Percentiles rank a stretch among this genome's conserved stretches.
Conservation (phyloP, 768 basidiomycete species). For the Gautieria morchelliformis region DNA sequence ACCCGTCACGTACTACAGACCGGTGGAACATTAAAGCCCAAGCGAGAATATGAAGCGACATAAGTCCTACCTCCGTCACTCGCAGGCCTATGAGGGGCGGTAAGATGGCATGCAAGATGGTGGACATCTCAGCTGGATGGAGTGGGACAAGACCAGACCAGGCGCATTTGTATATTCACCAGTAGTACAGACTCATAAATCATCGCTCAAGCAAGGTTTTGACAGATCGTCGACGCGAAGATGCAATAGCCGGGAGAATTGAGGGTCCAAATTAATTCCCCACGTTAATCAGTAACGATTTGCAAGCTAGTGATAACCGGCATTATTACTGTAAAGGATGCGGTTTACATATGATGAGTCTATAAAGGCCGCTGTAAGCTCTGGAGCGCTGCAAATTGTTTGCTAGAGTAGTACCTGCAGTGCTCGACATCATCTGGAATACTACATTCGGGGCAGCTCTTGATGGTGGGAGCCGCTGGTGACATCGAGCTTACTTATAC, state of each 20-base stretch:
- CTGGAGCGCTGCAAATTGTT: too few relatives aligned
- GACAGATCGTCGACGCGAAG: not conserved
- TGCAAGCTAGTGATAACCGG: too few relatives aligned
- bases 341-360: too few relatives aligned
- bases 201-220: not conserved
- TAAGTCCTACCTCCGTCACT: not conserved
- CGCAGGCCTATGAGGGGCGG: not conserved
- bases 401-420: too few relatives aligned
- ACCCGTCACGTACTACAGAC: not conserved
- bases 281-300: too few relatives aligned
- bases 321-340: too few relatives aligned
- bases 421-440: too few relatives aligned
- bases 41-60: not conserved
- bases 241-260: too few relatives aligned
- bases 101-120: not conserved
- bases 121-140: not conserved
- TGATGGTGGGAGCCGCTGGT: too few relatives aligned
- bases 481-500: not conserved
- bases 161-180: not conserved
- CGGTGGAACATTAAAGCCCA: not conserved
- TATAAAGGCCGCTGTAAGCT: too few relatives aligned
- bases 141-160: not conserved
- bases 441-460: too few relatives aligned
- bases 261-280: too few relatives aligned
- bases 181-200: not conserved